A percentile compares a stretch with the other conserved stretches of the same genome.
Evolutionary conservation across 192 early-diverging fungal species (phyloP).

Genomic region (Entomortierella chlamydospora): DNA sequence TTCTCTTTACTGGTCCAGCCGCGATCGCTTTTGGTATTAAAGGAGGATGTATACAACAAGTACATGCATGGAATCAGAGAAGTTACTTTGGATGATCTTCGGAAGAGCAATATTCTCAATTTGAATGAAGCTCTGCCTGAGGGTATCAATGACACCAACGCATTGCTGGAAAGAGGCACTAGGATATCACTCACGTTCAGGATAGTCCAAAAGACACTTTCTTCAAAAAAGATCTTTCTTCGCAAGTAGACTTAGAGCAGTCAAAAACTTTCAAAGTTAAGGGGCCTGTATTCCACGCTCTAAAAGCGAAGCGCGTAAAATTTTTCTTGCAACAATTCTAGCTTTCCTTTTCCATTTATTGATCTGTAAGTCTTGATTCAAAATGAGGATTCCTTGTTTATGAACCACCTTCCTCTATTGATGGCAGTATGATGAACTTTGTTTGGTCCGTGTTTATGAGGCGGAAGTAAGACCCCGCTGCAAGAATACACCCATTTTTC

Average conservation of each 20-base stretch:
- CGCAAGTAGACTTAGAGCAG: too few species aligned
- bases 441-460: slow-evolving; percentile 60
- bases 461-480: slow-evolving; percentile 55
- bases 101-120: slow-evolving; percentile 49
- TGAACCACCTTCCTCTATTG: neutral
- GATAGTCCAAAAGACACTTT: slow-evolving; percentile 37
- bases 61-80: slow-evolving; percentile 63
- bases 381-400: neutral
- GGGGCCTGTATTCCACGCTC: neutral
- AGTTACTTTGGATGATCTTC: slow-evolving; percentile 32
- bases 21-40: slow-evolving; percentile 56
- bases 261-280: slow-evolving; percentile 15
- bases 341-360: neutral
- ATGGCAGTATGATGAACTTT: slow-evolving; percentile 53
- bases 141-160: neutral
- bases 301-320: slow-evolving; percentile 3
- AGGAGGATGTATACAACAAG: slow-evolving; percentile 53
- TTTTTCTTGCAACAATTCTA: slow-evolving; percentile 4
- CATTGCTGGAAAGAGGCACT: slow-evolving; percentile 16
- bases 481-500: slow-evolving; percentile 54
- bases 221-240: slow-evolving; percentile 18
- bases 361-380: slow-evolving; percentile 28
- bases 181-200: slow-evolving; percentile 50
- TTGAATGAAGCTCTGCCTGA: slow-evolving; percentile 14
- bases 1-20: slow-evolving; percentile 60